Percentiles rank a stretch among this genome's conserved stretches.
phyloP scores from a whole-genome alignment of 305 asterid genomes.

The Galium porrigens region DNA sequence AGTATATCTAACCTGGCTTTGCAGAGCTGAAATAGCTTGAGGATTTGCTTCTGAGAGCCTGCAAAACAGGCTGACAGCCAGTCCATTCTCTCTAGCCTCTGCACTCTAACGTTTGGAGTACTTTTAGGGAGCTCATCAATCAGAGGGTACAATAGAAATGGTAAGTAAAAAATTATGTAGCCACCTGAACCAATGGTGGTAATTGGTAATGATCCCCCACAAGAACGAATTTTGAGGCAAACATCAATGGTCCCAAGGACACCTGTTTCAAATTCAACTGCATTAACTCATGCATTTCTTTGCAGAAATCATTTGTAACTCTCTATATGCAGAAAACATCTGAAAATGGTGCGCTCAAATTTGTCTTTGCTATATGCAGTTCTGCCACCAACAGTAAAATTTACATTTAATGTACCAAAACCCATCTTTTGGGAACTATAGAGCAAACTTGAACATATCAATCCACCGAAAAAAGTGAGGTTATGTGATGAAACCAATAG shows the following conservation, averaged over 20 bases:
- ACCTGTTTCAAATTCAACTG: constrained; percentile 40
- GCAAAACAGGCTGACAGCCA: constrained; percentile 75
- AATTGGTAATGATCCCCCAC: constrained; percentile 98
- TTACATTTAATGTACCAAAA: too few relatives aligned
- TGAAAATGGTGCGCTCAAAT: background rate
- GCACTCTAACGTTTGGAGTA: constrained; percentile 46
- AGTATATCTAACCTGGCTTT: constrained; percentile 50
- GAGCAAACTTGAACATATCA: background rate
- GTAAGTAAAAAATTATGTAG: constrained; percentile 13
- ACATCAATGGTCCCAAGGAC: constrained; percentile 74
- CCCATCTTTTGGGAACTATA: background rate
- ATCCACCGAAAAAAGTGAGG: background rate
- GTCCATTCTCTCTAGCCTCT: constrained; percentile 90
- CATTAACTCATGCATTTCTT: background rate
- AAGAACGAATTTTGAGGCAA: constrained; percentile 82
- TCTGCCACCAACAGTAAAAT: background rate
- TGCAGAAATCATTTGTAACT: background rate
- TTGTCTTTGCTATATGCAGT: background rate
- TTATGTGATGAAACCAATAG: too few relatives aligned
- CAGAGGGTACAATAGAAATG: constrained; percentile 16
- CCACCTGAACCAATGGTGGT: constrained; percentile 96
- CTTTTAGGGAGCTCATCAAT: constrained; percentile 17
- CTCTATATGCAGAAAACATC: background rate
- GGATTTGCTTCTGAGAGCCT: constrained; percentile 97
- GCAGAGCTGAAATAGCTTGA: constrained; percentile 83